Conservation (phyloP, 2,329 filamentous ascomycete species). For the Penicillium sp. region DNA sequence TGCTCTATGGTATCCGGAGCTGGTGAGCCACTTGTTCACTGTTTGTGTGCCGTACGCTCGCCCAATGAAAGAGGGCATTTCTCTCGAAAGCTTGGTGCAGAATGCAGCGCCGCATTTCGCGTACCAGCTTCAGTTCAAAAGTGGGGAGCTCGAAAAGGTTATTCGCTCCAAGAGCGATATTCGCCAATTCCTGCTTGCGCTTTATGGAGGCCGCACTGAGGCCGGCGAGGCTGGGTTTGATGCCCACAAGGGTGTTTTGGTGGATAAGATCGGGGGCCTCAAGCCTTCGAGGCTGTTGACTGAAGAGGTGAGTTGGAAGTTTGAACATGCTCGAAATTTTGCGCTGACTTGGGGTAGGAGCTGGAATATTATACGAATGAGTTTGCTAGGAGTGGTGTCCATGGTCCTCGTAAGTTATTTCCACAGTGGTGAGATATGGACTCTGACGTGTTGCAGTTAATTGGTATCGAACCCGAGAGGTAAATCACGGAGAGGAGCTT, state of each 20-base stretch:
- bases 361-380: constrained; percentile 74
- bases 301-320: constrained; percentile 51
- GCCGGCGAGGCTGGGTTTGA: constrained; percentile 61
- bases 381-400: constrained; percentile 71
- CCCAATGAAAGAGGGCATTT: constrained; percentile 55
- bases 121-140: constrained; percentile 81
- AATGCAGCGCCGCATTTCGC: constrained; percentile 66
- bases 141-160: constrained; percentile 63
- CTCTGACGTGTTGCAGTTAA: constrained; percentile 55
- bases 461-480: constrained; percentile 77
- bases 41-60: constrained; percentile 75
- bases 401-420: constrained; percentile 63
- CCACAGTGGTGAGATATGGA: background rate
- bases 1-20: constrained; percentile 69
- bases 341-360: constrained; percentile 48
- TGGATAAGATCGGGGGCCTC: constrained; percentile 64
- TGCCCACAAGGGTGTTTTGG: constrained; percentile 61
- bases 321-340: background rate
- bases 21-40: constrained; percentile 74
- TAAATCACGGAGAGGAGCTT: constrained; percentile 76
- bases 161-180: constrained; percentile 63
- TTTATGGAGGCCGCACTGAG: constrained; percentile 68
- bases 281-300: constrained; percentile 61
- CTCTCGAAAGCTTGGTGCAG: constrained; percentile 62
- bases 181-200: constrained; percentile 66